A percentile compares a stretch with the other conserved stretches of the same genome.
phyloP scores from a whole-genome alignment of 257 asterid species.

The Capsicum chinense region DNA sequence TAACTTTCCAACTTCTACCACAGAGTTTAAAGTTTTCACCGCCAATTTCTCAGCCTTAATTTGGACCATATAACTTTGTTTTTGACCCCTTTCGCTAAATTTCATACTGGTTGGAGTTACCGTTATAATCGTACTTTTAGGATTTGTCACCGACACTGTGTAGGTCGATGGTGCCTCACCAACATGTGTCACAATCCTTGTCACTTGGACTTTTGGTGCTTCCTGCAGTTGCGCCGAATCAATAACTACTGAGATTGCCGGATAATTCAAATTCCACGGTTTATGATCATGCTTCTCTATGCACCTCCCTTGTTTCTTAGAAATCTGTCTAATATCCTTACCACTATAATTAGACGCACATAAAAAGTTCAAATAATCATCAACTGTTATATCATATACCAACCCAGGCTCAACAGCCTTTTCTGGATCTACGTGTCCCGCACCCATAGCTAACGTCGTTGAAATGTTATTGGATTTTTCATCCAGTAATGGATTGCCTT shows the following conservation, averaged over 20 bases:
- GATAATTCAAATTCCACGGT: constrained; percentile 83
- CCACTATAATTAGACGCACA: constrained; percentile 64
- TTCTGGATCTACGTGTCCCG: constrained; percentile 81
- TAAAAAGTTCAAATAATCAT: constrained; percentile 65
- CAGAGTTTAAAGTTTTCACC: constrained; percentile 47
- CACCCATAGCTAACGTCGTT: constrained; percentile 66
- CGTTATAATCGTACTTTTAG: constrained; percentile 46
- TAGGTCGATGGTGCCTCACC: constrained; percentile 46
- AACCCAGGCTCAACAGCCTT: constrained; percentile 81
- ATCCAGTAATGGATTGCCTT: constrained; percentile 62
- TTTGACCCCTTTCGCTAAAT: constrained; percentile 54
- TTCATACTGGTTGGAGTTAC: constrained; percentile 58
- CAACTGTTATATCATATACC: constrained; percentile 57
- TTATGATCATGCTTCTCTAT: constrained; percentile 32
- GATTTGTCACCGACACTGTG: constrained; percentile 42
- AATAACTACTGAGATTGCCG: constrained; percentile 61
- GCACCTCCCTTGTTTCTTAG: constrained; percentile 49
- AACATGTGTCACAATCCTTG: constrained; percentile 65
- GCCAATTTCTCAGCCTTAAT: constrained; percentile 52
- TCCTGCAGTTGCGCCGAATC: constrained; percentile 38
- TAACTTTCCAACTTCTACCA: constrained; percentile 64
- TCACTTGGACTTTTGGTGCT: constrained; percentile 32
- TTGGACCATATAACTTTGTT: constrained; percentile 48
- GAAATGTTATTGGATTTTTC: constrained; percentile 58
- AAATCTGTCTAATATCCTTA: constrained; percentile 47